These are phyloP conservation scores for Cylindricascospora bacillispora DNA, from an alignment of 1,139 yeast species.

Conservation along the genomic window DNA sequence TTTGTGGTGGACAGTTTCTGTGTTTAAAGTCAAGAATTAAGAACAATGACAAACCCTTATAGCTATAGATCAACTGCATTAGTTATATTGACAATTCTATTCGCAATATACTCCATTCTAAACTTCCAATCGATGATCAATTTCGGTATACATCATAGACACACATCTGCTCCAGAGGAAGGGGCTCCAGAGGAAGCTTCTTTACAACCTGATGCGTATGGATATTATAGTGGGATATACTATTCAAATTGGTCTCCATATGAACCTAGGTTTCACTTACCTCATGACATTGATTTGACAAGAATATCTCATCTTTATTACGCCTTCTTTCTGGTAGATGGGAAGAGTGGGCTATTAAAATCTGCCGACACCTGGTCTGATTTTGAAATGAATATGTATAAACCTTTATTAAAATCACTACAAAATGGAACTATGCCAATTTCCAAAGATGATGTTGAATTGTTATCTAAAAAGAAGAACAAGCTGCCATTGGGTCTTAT, in stretches of 20 bases:
- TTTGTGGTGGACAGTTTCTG: no score
- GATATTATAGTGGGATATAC: slow-evolving; percentile 28
- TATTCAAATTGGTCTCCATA: slow-evolving; percentile 69
- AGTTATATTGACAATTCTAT: no score
- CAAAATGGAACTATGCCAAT: slow-evolving; percentile 1
- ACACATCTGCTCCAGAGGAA: no score
- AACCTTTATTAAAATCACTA: slow-evolving; percentile 7
- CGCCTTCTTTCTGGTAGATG: slow-evolving; percentile 57
- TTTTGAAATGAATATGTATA: slow-evolving; percentile 31
- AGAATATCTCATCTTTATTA: slow-evolving; percentile 58
- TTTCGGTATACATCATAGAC: no score
- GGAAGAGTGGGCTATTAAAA: slow-evolving; percentile 38
- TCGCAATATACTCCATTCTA: no score
- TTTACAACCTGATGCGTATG: no score
- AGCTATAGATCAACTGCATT: no score
- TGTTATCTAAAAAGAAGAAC: slow-evolving; percentile 1
- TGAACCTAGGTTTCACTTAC: slow-evolving; percentile 41
- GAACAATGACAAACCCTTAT: no score
- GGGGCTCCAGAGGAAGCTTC: no score
- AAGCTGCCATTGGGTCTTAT: slow-evolving; percentile 35
- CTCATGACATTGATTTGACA: slow-evolving; percentile 49
- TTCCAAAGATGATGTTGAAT: not conserved
- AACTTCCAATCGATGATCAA: no score
- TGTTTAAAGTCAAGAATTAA: no score
- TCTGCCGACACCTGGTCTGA: slow-evolving; percentile 64